A percentile compares a stretch with the other conserved stretches of the same genome.
Conservation (phyloP, 2,329 filamentous ascomycete species). For the Xylariales sp. region DNA sequence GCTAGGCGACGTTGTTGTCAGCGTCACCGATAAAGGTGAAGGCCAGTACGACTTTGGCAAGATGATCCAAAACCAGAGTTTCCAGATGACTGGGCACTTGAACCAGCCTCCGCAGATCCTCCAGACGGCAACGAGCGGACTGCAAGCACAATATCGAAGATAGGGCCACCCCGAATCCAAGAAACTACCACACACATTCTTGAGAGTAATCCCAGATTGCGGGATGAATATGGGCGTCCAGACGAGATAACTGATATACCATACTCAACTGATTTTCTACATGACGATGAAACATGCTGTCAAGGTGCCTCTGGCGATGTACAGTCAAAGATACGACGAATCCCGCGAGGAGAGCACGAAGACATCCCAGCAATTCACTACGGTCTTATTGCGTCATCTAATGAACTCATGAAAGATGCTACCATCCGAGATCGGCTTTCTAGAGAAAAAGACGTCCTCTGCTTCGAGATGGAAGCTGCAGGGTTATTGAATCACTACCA, state of each 20-base stretch:
- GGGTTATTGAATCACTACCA: conserved; percentile 2
- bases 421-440: conserved; percentile 17
- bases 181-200: conserved; percentile 20
- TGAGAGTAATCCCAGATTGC: conserved; percentile 15
- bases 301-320: too few species aligned
- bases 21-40: conserved; percentile 11
- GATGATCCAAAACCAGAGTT: conserved; percentile 15
- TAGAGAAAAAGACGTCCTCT: conserved; percentile 6
- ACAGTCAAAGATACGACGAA: neutral
- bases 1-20: conserved; percentile 27
- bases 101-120: conserved; percentile 5
- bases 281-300: neutral
- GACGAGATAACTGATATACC: conserved; percentile 19
- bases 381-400: conserved; percentile 27
- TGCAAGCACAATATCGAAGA: conserved; percentile 15
- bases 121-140: conserved; percentile 16
- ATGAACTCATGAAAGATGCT: conserved; percentile 24
- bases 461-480: conserved; percentile 6
- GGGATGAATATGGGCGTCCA: conserved; percentile 18
- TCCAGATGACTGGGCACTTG: conserved; percentile 7
- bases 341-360: conserved; percentile 3
- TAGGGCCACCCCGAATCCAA: conserved; percentile 20
- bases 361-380: conserved; percentile 25
- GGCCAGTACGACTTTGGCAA: conserved; percentile 27
- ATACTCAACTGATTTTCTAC: conserved; percentile 14